Base-by-base conservation (phyloP, 345 rosid species). In the Hibiscus tridactylites region DNA sequence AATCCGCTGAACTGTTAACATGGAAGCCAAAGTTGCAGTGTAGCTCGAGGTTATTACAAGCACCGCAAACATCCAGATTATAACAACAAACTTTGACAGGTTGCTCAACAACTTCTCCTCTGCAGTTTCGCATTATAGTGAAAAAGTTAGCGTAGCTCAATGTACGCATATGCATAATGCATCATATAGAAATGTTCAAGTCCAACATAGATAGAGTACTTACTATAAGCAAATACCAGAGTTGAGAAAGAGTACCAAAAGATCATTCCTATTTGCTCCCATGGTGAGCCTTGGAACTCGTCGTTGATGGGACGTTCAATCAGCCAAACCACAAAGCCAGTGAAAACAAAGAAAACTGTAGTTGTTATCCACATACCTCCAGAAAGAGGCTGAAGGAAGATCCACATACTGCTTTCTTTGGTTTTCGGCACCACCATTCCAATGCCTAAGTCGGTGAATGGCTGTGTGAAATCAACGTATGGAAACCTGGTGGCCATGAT, bases 11-110 rank as follows among this genome's bases (percentile, higher is more conserved):
- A 82, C 80, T 0, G 84, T 85, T 5, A 85, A 16, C 71, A 82
- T 66, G 19, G 86, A 80, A 11, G 83, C 73, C 72, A 85, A 79
- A 52, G 70, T 82, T 3, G 86, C 86, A 10, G 83, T 79, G 49
- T 85, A 83, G 62, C 84, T 83, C 9, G 81, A 80, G 67, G 50
- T 81, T 29, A 85, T 29, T 9, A 85, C 71, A 6, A 85, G 73
- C 39, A 83, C 78, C 12, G 76, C 83, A 56, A 85, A 83, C 62
- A 77, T 64, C 88, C 87, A 85, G 6, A 85, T 11, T 68, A 1
- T 76, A 1, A 83, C 79, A n/a, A 83, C 81, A 68, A 81, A 79
- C 62, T 79, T 79, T 35, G 85, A 59, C 24, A 78, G 76, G 33
- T 83, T 85, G 81, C 83, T 85, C 6, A 65, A 44, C 47, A 44